Evolutionary conservation across 495 filamentous ascomycete genomes (phyloP), one percentile per base, ranked within the genome.

Genomic region (Hypoxylon crocopeplum): DNA sequence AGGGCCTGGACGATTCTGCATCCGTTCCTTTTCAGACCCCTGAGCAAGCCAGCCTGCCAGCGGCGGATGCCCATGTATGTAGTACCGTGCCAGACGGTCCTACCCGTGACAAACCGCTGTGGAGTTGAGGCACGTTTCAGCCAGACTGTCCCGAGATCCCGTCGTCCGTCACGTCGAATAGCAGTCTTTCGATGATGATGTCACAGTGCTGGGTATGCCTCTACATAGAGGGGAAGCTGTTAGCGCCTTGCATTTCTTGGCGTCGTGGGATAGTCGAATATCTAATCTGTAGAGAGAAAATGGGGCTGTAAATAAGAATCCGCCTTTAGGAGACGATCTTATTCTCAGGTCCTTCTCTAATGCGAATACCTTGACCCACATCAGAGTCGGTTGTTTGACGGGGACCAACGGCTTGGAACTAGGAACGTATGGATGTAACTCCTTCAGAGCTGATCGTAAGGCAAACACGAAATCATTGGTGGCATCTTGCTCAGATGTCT

Each of bases 151-250:
- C 48, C 54, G 38, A 64, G 24, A 50, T 45, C 55, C 55, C 42
- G 55, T 41, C n/a, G 38, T 40, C 48, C n/a, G 38, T 40, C 48
- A 22, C 32, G 32, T 37, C 21, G 32, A 36, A 62, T 46, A 42
- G 27, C 16, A 12, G 37, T 59, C 55, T 64, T 59, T 64, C 55
- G 61, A 59, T 59, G 48, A 64, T 64, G 61, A 60, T 64, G 54
- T 59, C 55, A 53, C 45, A 42, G 32, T 16, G 45, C 50, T 55
- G 44, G 40, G 30, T 37, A 51, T 45, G 44, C 19, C 37, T 47
- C 24, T 49, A n/a, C n/a, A n/a, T n/a, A 49, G 55, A 59, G 50
- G 54, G 55, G 45, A 56, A 41, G 17, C 22, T 48, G 22, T 64
- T 55, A 49, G 61, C 48, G 48, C 38, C 45, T 37, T 24, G 46